A percentile compares a stretch with the other conserved stretches of the same genome.
Evolutionary conservation across 2,329 filamentous ascomycete species (phyloP).

Genomic region (Scedosporium minutisporum): DNA sequence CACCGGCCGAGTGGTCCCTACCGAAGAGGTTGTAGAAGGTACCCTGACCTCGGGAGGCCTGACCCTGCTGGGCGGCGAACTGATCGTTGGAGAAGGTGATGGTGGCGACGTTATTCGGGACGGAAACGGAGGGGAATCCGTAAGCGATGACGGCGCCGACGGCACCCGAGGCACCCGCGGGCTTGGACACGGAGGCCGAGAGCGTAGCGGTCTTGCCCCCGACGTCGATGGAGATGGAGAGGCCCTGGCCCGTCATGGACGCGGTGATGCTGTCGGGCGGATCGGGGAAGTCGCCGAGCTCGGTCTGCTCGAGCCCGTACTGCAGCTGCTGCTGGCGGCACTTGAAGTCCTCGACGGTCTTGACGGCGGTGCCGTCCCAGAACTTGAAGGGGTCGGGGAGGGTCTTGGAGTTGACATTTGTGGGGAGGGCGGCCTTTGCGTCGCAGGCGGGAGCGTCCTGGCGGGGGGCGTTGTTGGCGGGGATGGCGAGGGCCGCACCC

Average conservation of each 20-base stretch:
- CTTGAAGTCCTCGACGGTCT: constrained; percentile 34
- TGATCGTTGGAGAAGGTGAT: constrained; percentile 51
- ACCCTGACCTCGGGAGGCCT: constrained; percentile 42
- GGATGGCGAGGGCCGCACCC: constrained; percentile 23
- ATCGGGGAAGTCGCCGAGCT: constrained; percentile 37
- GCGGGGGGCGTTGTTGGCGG: constrained; percentile 21
- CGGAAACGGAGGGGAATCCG: constrained; percentile 43
- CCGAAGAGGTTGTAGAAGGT: constrained; percentile 52
- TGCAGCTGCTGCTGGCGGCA: constrained; percentile 40
- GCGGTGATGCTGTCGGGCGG: constrained; percentile 36
- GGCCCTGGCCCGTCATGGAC: constrained; percentile 28
- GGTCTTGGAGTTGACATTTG: constrained; percentile 26
- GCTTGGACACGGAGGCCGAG: constrained; percentile 28
- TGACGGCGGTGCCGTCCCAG: constrained; percentile 30
- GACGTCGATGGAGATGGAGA: constrained; percentile 32
- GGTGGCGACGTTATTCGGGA: constrained; percentile 43
- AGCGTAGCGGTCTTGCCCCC: constrained; percentile 19
- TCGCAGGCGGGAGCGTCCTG: constrained; percentile 22
- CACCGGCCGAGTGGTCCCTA: constrained; percentile 42
- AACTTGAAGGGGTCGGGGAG: constrained; percentile 40
- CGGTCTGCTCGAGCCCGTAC: constrained; percentile 38
- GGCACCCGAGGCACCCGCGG: constrained; percentile 30
- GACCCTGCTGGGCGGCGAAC: constrained; percentile 39
- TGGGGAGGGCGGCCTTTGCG: constrained; percentile 19
- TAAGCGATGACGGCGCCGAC: constrained; percentile 49